Evolutionary conservation across 2,329 filamentous ascomycete species (phyloP).

Genomic region (Xylariales sp.): DNA sequence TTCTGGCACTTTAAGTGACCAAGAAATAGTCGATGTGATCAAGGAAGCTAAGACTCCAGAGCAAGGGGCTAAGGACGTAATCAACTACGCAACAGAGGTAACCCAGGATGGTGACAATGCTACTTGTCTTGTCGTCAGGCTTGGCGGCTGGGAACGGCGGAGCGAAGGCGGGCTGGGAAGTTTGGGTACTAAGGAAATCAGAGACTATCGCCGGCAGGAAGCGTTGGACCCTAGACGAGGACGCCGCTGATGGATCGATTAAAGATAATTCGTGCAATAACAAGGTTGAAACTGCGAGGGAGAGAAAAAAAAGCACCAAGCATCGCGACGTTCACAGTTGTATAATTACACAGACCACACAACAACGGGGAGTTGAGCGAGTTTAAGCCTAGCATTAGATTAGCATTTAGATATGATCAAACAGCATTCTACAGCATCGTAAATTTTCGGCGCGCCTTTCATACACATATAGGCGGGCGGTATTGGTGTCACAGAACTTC

Average conservation of each 20-base stretch:
- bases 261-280: too few species aligned
- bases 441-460: too few species aligned
- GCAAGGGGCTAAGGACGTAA: slow-evolving; percentile 72
- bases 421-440: too few species aligned
- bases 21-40: slow-evolving; percentile 93
- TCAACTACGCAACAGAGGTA: slow-evolving; percentile 86
- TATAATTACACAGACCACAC: too few species aligned
- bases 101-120: slow-evolving; percentile 63
- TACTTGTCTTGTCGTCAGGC: slow-evolving; percentile 61
- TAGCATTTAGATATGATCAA: too few species aligned
- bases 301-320: too few species aligned
- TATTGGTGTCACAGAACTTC: too few species aligned
- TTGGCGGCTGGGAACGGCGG: slow-evolving; percentile 67
- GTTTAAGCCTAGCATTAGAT: too few species aligned
- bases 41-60: slow-evolving; percentile 93
- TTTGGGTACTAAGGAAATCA: slow-evolving; percentile 85
- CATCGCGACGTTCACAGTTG: too few species aligned
- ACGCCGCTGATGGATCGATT: slow-evolving; percentile 44
- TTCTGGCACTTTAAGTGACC: slow-evolving; percentile 78
- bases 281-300: too few species aligned
- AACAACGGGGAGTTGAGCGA: too few species aligned
- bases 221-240: slow-evolving; percentile 76
- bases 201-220: slow-evolving; percentile 77
- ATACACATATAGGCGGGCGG: too few species aligned
- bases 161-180: slow-evolving; percentile 83